Percentiles rank a stretch among this genome's conserved stretches.
Conservation (phyloP, 805 yeast genomes). For the Yarrowia hollandica region DNA sequence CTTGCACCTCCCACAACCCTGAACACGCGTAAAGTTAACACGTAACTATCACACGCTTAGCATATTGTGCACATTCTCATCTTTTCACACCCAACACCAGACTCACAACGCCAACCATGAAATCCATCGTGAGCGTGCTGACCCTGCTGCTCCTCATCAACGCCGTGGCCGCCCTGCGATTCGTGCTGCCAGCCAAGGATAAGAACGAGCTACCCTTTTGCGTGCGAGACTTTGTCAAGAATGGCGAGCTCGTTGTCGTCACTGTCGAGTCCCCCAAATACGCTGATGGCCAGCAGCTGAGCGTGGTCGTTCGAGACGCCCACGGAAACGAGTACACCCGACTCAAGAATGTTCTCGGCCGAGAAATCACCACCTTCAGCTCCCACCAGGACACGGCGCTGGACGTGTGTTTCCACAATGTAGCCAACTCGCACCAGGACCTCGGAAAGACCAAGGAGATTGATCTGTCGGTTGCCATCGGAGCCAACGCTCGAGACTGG, state of each 20-base stretch:
- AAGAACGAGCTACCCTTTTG: slow-evolving; percentile 58
- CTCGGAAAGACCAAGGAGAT: slow-evolving; percentile 61
- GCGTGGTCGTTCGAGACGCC: slow-evolving; percentile 59
- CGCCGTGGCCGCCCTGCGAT: slow-evolving; percentile 37
- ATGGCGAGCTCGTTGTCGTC: slow-evolving; percentile 85
- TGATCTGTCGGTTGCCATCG: slow-evolving; percentile 90
- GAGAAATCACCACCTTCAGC: slow-evolving; percentile 75
- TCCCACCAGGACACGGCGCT: slow-evolving; percentile 79
- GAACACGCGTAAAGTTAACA: slow-evolving; percentile 28
- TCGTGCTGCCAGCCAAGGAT: slow-evolving; percentile 40
- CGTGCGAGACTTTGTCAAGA: slow-evolving; percentile 85
- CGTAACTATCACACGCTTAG: slow-evolving; percentile 13
- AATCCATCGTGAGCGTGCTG: slow-evolving; percentile 21
- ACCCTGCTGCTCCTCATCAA: slow-evolving; percentile 25
- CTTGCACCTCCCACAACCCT: slow-evolving; percentile 7
- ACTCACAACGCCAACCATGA: slow-evolving; percentile 3
- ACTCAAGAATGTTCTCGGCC: slow-evolving; percentile 73
- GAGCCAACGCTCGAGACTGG: slow-evolving; percentile 98
- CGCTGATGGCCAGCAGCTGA: slow-evolving; percentile 86
- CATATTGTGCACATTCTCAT: not conserved
- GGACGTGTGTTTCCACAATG: slow-evolving; percentile 87
- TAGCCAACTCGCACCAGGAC: slow-evolving; percentile 39
- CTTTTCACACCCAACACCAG: not conserved
- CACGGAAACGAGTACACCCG: slow-evolving; percentile 83
- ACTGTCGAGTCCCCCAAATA: slow-evolving; percentile 71